phyloP scores from a whole-genome alignment of 192 early-diverging fungal species.

The Mortierella antarctica region DNA sequence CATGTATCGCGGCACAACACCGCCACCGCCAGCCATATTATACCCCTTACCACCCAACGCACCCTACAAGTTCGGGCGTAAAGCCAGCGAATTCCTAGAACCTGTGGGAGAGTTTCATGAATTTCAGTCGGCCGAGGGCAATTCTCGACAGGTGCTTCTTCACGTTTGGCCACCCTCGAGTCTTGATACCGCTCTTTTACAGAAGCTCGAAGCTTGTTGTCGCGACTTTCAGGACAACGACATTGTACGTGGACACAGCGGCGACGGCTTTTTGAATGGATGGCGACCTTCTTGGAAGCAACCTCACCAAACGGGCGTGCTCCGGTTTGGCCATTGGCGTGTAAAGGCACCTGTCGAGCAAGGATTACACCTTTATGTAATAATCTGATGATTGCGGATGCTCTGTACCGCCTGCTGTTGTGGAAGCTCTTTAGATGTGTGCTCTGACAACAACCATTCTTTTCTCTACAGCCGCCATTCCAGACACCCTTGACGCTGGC shows the following conservation, averaged over 20 bases:
- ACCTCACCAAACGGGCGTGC: slow-evolving; percentile 33
- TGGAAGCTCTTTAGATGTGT: background rate
- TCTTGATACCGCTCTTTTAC: slow-evolving; percentile 19
- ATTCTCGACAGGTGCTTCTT: slow-evolving; percentile 44
- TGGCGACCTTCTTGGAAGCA: slow-evolving; percentile 48
- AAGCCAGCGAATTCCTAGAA: slow-evolving; percentile 36
- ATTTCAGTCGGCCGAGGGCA: slow-evolving; percentile 54
- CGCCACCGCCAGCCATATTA: background rate
- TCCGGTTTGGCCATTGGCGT: slow-evolving; percentile 50
- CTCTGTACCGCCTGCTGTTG: background rate
- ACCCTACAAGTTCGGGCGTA: slow-evolving; percentile 34
- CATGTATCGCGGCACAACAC: slow-evolving; percentile 18
- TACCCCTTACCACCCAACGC: slow-evolving; percentile 34
- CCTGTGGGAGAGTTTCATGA: slow-evolving; percentile 49
- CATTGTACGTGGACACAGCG: slow-evolving; percentile 44
- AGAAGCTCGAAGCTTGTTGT: slow-evolving; percentile 44
- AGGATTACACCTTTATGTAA: slow-evolving; percentile 33
- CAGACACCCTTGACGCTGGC: slow-evolving; percentile 51
- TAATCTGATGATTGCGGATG: background rate
- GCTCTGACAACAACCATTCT: background rate
- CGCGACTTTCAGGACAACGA: slow-evolving; percentile 46
- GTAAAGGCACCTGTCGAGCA: slow-evolving; percentile 24
- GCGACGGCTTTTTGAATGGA: slow-evolving; percentile 52
- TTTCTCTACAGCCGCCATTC: slow-evolving; percentile 28
- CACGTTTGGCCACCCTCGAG: slow-evolving; percentile 49